Conservation (phyloP, 164 flowering plant species). For the Brasenia schreberi region DNA sequence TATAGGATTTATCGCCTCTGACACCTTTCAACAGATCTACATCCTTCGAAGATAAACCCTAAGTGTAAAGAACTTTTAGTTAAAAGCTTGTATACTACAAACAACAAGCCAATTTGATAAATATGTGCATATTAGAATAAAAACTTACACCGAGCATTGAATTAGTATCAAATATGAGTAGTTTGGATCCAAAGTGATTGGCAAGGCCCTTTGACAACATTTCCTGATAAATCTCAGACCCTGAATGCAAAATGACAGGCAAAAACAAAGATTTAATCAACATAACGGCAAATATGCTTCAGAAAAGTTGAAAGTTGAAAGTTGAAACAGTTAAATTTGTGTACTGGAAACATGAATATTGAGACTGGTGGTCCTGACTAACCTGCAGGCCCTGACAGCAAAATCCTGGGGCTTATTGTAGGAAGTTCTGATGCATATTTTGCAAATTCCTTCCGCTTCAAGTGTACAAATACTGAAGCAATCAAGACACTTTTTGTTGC, state of each 20-base stretch:
- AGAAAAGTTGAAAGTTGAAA: neutral
- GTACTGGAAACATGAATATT: neutral
- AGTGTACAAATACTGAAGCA: conserved; percentile 62
- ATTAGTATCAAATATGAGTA: conserved; percentile 77
- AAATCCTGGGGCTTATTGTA: conserved; percentile 67
- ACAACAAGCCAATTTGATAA: neutral
- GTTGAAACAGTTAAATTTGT: neutral
- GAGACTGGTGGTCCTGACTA: conserved; percentile 1
- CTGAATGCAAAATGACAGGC: conserved; percentile 19
- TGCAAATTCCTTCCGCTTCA: conserved; percentile 57
- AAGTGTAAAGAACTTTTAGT: neutral
- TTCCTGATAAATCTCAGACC: conserved; percentile 93
- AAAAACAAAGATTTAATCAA: too few relatives aligned
- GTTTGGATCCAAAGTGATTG: conserved; percentile 63
- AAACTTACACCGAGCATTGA: conserved; percentile 67
- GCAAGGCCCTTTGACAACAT: conserved; percentile 86
- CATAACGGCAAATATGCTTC: too few relatives aligned
- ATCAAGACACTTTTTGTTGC: conserved; percentile 71
- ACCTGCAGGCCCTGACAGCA: conserved; percentile 89
- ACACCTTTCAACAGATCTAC: conserved; percentile 52
- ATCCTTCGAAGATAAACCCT: conserved; percentile 70
- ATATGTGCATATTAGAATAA: neutral
- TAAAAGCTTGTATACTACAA: neutral
- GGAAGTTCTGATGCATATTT: conserved; percentile 67
- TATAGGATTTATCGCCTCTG: conserved; percentile 37